phyloP scores from a whole-genome alignment of 768 basidiomycete genomes.

The Trametopsis cervina region DNA sequence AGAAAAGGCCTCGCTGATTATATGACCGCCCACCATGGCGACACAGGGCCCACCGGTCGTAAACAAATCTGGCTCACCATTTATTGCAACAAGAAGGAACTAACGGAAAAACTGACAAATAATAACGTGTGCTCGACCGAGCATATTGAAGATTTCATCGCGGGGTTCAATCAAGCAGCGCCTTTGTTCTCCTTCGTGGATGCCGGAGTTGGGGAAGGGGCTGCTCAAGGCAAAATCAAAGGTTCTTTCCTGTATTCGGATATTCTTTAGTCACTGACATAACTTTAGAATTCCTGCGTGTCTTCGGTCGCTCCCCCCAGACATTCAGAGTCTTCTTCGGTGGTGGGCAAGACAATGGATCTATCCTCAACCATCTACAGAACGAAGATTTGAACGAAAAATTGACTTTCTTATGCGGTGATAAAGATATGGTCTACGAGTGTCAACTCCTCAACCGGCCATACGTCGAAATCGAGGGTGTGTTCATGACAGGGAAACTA shows the following conservation, averaged over 20 bases:
- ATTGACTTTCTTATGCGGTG: constrained; percentile 32
- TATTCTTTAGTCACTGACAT: neutral
- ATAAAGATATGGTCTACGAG: constrained; percentile 30
- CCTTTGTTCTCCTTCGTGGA: constrained; percentile 36
- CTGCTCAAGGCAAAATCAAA: constrained; percentile 37
- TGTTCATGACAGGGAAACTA: constrained; percentile 30
- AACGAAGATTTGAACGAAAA: constrained; percentile 33
- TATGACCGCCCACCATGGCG: constrained; percentile 17
- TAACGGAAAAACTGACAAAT: constrained; percentile 25
- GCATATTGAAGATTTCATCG: constrained; percentile 30
- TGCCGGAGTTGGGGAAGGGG: constrained; percentile 36
- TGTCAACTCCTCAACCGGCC: constrained; percentile 26
- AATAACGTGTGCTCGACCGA: constrained; percentile 26
- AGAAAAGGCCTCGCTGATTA: constrained; percentile 30
- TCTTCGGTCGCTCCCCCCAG: constrained; percentile 45
- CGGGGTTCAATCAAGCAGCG: constrained; percentile 34
- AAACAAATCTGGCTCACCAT: constrained; percentile 31
- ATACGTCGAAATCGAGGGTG: constrained; percentile 26
- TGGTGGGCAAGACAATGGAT: constrained; percentile 34
- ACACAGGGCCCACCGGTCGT: constrained; percentile 18
- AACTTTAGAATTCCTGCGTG: constrained; percentile 40
- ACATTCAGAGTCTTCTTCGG: constrained; percentile 34
- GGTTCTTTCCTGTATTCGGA: constrained; percentile 14
- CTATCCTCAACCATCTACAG: constrained; percentile 29
- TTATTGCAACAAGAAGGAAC: constrained; percentile 30